Base-by-base conservation (phyloP, 352 stramenopile genomes). In the Poterioochromonas sp. region DNA sequence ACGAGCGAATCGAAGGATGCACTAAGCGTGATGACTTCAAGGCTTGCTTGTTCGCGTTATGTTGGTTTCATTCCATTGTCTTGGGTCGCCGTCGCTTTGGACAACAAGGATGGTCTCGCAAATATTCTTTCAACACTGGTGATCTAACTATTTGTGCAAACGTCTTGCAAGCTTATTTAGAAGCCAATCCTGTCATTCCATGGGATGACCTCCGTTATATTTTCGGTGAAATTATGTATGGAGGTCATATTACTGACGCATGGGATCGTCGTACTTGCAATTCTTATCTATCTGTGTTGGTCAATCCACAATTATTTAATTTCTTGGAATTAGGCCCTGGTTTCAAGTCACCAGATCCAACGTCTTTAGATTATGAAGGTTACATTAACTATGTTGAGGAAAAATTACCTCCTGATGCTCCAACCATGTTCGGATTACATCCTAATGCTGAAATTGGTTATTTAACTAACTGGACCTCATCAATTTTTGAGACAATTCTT, bases 161-260 rank as follows among this genome's bases (percentile, higher is more conserved):
- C 76, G 95, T 97, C 54, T 79, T 97, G 37, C 84, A 91, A 70
- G 92, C 87, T 73, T 97, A 97, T 82, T 80, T 97, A 78, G 90
- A 97, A 85, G 93, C 92, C 83, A 96, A 95, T 78, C 80, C 83
- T 5, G 86, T 82, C 60, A 90, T 97, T 64, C 92, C 92, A 18
- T 97, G 92, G 92, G 91, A 97, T 82, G 93, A 97, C 84, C 80
- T 97, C 3, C 89, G 93, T 20, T 97, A 97, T 81, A 90, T 97
- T 58, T 97, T 97, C 81, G 92, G 92, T 40, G 92, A 97, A 83
- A 97, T 97, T 84, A 97, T 97, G 92, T 97, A 97, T 84, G 92
- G 92, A 43, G 92, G 92, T 12, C 92, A 97, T 80, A 97, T 97
- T 77, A 97, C 92, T 15, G 92, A 97, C 78, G 90, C 92, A 12